These are phyloP conservation scores for Pythium rishiriense DNA, from an alignment of 352 stramenopile species.

Conservation along the genomic window DNA sequence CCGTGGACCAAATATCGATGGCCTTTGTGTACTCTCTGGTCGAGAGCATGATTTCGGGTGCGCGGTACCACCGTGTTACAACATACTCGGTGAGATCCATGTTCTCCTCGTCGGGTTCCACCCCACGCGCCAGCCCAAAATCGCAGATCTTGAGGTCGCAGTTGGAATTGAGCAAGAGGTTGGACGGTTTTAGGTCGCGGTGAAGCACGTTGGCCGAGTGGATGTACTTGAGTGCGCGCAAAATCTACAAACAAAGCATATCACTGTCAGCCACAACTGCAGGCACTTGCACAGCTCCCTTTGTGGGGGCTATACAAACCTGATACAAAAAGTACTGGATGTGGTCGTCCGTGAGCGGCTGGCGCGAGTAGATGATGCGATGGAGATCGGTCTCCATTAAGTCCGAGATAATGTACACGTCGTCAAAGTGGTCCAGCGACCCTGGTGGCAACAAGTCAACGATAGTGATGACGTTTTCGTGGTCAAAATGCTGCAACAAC, in stretches of 20 bases:
- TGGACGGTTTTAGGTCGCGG: constrained; percentile 97
- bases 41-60: constrained; percentile 96
- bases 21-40: constrained; percentile 96
- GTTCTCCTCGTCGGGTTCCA: constrained; percentile 84
- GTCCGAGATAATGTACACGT: constrained; percentile 98
- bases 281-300: not conserved
- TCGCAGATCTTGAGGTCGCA: constrained; percentile 93
- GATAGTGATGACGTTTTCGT: constrained; percentile 96
- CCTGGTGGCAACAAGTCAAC: constrained; percentile 93
- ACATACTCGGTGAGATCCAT: constrained; percentile 93
- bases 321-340: constrained; percentile 95
- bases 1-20: constrained; percentile 95
- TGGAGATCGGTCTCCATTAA: constrained; percentile 99
- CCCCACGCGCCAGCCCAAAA: constrained; percentile 86
- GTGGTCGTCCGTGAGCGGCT: constrained; percentile 91
- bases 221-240: constrained; percentile 94
- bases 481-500: constrained; percentile 92
- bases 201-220: constrained; percentile 94
- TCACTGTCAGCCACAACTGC: not conserved
- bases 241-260: constrained; percentile 72
- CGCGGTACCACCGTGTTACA: constrained; percentile 93
- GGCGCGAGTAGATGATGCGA: constrained; percentile 97
- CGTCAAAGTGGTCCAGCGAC: constrained; percentile 93
- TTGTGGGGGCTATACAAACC: constrained; percentile 23
- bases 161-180: constrained; percentile 95